A percentile compares a stretch with the other conserved stretches of the same genome.
Conservation (phyloP, 257 asterid genomes). For the Dorcoceras hygrometricum region DNA sequence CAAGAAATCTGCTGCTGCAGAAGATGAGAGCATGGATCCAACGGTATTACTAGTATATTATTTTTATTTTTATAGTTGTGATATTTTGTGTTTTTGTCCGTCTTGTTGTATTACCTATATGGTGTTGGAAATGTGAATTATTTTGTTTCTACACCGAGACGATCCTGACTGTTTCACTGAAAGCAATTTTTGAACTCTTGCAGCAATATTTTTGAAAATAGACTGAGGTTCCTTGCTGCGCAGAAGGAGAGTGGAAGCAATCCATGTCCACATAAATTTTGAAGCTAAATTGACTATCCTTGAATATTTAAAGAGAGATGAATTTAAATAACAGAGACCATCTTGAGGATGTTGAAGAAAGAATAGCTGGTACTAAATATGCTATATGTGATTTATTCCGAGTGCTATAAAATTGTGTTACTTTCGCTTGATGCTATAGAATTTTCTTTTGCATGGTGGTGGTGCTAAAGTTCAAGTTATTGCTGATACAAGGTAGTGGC, state of each 20-base stretch:
- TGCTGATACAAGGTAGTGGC: slow-evolving; percentile 72
- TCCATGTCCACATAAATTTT: slow-evolving; percentile 82
- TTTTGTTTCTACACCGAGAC: not conserved
- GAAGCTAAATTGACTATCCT: slow-evolving; percentile 43
- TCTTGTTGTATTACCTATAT: not conserved
- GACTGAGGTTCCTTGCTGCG: slow-evolving; percentile 54
- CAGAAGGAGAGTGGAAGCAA: slow-evolving; percentile 62
- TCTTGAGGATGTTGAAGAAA: slow-evolving; percentile 62
- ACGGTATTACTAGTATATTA: slow-evolving; percentile 38
- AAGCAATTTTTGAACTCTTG: slow-evolving; percentile 18
- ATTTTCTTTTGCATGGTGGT: slow-evolving; percentile 42
- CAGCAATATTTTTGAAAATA: slow-evolving; percentile 82
- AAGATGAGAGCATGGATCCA: slow-evolving; percentile 76
- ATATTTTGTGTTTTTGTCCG: not conserved
- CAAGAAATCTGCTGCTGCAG: slow-evolving; percentile 51
- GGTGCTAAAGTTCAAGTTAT: slow-evolving; percentile 87
- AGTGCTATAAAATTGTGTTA: not conserved
- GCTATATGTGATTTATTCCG: not conserved
- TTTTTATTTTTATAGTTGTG: not conserved
- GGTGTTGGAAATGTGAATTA: not conserved
- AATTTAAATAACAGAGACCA: slow-evolving; percentile 56
- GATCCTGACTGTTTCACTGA: not conserved
- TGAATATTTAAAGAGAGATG: slow-evolving; percentile 52
- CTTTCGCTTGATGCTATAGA: slow-evolving; percentile 5
- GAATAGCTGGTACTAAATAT: slow-evolving; percentile 61